Conservation (phyloP, 2,329 filamentous ascomycete genomes). For the Cryphonectria japonica region DNA sequence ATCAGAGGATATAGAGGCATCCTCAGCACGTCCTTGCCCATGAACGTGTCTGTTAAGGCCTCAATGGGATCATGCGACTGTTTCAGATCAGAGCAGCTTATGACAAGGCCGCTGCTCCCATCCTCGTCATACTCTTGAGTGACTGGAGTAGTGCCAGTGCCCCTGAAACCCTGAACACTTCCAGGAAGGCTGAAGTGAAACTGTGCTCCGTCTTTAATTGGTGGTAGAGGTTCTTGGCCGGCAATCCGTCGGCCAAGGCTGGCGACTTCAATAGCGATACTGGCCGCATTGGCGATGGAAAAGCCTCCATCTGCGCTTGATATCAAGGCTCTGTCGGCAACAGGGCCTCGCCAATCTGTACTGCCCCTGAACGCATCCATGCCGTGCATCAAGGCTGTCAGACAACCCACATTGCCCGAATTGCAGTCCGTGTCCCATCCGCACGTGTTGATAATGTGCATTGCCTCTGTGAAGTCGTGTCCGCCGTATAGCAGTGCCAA, state of each 20-base stretch:
- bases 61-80: constrained; percentile 21
- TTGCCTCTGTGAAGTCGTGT: constrained; percentile 38
- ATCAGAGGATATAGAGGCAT: constrained; percentile 34
- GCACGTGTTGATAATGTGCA: constrained; percentile 42
- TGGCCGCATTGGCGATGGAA: constrained; percentile 41
- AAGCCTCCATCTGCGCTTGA: constrained; percentile 43
- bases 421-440: constrained; percentile 47
- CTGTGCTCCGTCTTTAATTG: constrained; percentile 41
- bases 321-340: constrained; percentile 41
- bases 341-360: constrained; percentile 41
- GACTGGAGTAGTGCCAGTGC: neutral
- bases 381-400: constrained; percentile 42
- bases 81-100: constrained; percentile 9
- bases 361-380: constrained; percentile 35
- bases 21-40: constrained; percentile 31
- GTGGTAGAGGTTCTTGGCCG: constrained; percentile 29
- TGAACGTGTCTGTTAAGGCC: constrained; percentile 36
- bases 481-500: constrained; percentile 39
- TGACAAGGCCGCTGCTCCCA: constrained; percentile 22
- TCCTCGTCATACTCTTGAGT: constrained; percentile 13
- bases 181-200: constrained; percentile 43
- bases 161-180: constrained; percentile 41
- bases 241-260: constrained; percentile 36
- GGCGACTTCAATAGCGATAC: constrained; percentile 38
- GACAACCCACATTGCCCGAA: constrained; percentile 42